These are phyloP conservation scores for Ceratobasidium sp. DNA, from an alignment of 1,284 basidiomycete genomes.

Conservation along the genomic window DNA sequence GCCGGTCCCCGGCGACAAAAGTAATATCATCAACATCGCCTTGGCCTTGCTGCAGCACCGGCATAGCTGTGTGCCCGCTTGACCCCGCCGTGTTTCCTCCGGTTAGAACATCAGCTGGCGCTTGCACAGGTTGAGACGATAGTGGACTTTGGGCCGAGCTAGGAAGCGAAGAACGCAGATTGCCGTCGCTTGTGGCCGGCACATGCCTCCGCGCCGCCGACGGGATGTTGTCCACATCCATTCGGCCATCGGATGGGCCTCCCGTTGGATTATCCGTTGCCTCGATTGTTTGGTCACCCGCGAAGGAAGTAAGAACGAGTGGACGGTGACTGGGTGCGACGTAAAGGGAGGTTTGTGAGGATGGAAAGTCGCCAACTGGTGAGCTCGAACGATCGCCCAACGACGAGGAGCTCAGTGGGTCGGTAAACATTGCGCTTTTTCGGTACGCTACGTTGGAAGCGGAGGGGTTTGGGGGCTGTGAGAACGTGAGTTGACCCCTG, in stretches of 20 bases:
- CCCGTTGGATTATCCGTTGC: too few species aligned
- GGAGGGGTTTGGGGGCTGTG: background rate
- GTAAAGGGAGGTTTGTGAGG: too few species aligned
- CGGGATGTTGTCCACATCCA: background rate
- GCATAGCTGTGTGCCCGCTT: background rate
- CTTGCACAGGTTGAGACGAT: constrained; percentile 11
- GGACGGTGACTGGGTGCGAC: too few species aligned
- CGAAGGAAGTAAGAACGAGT: too few species aligned
- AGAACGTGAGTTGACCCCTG: background rate
- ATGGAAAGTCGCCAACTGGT: background rate
- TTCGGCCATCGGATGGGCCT: too few species aligned
- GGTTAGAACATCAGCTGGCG: background rate
- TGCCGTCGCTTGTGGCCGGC: background rate
- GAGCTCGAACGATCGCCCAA: background rate
- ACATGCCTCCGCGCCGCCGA: background rate
- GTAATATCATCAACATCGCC: background rate
- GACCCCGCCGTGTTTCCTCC: background rate
- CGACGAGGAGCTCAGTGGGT: constrained; percentile 17
- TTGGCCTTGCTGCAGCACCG: background rate
- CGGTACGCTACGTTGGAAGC: background rate
- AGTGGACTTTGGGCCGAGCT: constrained; percentile 5
- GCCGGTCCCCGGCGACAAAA: background rate
- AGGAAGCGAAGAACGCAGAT: background rate
- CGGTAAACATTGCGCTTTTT: constrained; percentile 19
- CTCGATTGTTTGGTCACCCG: too few species aligned